phyloP scores from a whole-genome alignment of 2,329 filamentous ascomycete species.

The Botrytis aclada region DNA sequence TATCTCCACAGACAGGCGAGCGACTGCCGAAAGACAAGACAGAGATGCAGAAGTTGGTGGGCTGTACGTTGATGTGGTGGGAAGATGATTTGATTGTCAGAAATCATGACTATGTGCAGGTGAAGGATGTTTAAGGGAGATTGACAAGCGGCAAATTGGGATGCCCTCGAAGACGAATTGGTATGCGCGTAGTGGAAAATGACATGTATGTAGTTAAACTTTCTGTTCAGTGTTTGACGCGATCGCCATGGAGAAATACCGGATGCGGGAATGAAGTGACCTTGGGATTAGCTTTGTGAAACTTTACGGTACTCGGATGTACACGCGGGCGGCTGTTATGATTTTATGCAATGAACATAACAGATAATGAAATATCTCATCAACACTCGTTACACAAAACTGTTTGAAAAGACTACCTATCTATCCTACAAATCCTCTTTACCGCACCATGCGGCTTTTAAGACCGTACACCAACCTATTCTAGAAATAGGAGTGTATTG shows the following conservation, averaged over 20 bases:
- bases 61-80: constrained; percentile 13
- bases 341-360: background rate
- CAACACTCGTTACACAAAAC: background rate
- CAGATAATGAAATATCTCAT: background rate
- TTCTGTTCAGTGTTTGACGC: background rate
- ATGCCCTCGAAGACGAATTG: background rate
- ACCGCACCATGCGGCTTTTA: too few relatives aligned
- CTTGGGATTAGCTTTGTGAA: background rate
- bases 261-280: background rate
- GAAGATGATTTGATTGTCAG: background rate
- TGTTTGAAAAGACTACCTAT: too few relatives aligned
- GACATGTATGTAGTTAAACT: background rate
- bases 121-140: background rate
- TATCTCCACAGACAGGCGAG: background rate
- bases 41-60: background rate
- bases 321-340: background rate
- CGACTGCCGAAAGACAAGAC: background rate
- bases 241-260: background rate
- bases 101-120: constrained; percentile 16
- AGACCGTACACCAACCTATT: too few relatives aligned
- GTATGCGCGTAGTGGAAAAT: background rate
- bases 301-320: background rate
- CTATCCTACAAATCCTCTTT: background rate
- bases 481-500: too few relatives aligned
- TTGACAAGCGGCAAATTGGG: too few relatives aligned